Base-by-base conservation (phyloP, 768 basidiomycete species). In the Lentinula detonsa region DNA sequence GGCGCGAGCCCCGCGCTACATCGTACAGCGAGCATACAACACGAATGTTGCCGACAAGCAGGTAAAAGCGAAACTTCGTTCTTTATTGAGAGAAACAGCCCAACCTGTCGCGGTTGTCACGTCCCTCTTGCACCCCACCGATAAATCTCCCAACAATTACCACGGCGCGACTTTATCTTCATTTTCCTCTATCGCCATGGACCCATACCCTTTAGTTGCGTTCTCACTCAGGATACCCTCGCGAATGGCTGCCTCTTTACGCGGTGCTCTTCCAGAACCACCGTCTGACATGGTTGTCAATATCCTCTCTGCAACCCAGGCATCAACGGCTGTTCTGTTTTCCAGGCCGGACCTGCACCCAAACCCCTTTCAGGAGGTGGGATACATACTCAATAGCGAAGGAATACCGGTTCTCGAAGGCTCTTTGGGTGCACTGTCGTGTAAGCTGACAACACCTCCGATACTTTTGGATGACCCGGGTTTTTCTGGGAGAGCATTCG, bases 121-220 rank as follows among this genome's bases (percentile, higher is more conserved):
- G 2, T 84, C 91, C 1, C 72, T 80, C 65, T 0, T 52, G 15
- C 57, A 50, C 42, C 50, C 11, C 15, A 52, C 21, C 10, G 37
- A 40, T 40, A 45, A 62, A 28, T 35, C 31, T 16, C 46, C 51
- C 3, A 37, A 61, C 21, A 55, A 64, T 9, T 93, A 82, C 67
- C 95, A 97, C 72, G 95, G 95, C 65, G 93, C 94, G 21, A 98
- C 95, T 1, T 79, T 98, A 35, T 95, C 95, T 8, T 96, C 94
- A 0, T 94, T 98, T 70, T 86, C 93, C 21, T 94, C 93, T 33
- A 86, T 98, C 68, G 85, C 95, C 2, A 85, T 98, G 79, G 85
- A 93, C 65, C 95, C 95, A 1, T 77, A 85, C 65, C 93, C 95
- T 0, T 82, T 97, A 60, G 83, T 98, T 67, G 83, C 93, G 0